Conservation (phyloP, 495 filamentous ascomycete genomes). For the Niebla homalea region DNA sequence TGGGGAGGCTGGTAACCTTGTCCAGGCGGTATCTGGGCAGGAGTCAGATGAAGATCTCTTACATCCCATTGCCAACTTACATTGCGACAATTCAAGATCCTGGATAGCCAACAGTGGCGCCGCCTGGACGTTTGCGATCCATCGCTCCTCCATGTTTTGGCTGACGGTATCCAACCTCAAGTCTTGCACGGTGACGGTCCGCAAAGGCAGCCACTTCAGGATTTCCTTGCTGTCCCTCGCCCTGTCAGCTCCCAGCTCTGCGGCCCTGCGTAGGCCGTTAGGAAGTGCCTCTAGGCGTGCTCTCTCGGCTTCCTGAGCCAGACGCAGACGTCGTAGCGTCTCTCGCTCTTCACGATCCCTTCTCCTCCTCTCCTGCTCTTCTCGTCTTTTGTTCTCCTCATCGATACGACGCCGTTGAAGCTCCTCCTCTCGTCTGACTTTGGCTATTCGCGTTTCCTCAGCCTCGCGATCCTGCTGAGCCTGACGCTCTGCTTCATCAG, state of each 20-base stretch:
- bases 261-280: slow-evolving; percentile 34
- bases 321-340: slow-evolving; percentile 8
- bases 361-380: slow-evolving; percentile 46
- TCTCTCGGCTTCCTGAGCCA: slow-evolving; percentile 39
- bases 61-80: slow-evolving; percentile 29
- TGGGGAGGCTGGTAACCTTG: slow-evolving; percentile 34
- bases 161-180: slow-evolving; percentile 30
- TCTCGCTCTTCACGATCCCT: slow-evolving; percentile 35
- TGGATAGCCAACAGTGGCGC: slow-evolving; percentile 64
- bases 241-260: slow-evolving; percentile 30
- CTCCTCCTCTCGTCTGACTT: slow-evolving; percentile 38
- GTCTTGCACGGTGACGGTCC: slow-evolving; percentile 35
- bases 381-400: slow-evolving; percentile 35
- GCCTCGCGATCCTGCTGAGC: slow-evolving; percentile 26
- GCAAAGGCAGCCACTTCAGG: slow-evolving; percentile 38
- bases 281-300: slow-evolving; percentile 45
- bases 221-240: slow-evolving; percentile 35
- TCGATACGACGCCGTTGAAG: slow-evolving; percentile 36
- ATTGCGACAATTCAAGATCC: slow-evolving; percentile 59
- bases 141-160: slow-evolving; percentile 45
- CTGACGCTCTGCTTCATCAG: slow-evolving; percentile 14
- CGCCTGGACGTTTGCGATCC: slow-evolving; percentile 65
- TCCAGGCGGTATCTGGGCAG: slow-evolving; percentile 52
- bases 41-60: slow-evolving; percentile 2
- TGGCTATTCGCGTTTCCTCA: slow-evolving; percentile 36